These are phyloP conservation scores for Paratinospora sagittata DNA, from an alignment of 164 flowering plant species.

Conservation along the genomic window DNA sequence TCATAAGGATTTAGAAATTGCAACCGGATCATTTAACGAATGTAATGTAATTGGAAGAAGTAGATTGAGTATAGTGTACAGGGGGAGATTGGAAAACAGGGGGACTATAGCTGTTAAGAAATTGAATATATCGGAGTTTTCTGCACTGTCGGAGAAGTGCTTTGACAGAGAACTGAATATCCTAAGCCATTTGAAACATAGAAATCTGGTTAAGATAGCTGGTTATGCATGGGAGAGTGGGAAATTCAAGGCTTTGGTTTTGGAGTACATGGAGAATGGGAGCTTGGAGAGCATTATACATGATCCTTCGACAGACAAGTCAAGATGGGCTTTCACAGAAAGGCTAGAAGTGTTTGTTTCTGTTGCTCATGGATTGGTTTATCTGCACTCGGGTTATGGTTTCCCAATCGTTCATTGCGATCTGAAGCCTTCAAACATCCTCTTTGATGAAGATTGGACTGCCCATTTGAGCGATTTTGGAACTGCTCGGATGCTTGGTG, in stretches of 20 bases:
- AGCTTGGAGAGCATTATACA: slow-evolving; percentile 64
- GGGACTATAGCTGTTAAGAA: slow-evolving; percentile 48
- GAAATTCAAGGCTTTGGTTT: slow-evolving; percentile 63
- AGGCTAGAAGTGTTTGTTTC: slow-evolving; percentile 46
- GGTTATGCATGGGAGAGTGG: slow-evolving; percentile 85
- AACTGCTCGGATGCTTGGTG: slow-evolving; percentile 68
- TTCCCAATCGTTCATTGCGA: slow-evolving; percentile 77
- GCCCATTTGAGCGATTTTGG: slow-evolving; percentile 93
- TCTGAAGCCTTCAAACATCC: slow-evolving; percentile 77
- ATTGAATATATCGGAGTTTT: slow-evolving; percentile 48
- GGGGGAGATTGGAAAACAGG: slow-evolving; percentile 54
- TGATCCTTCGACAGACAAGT: slow-evolving; percentile 24
- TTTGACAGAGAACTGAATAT: slow-evolving; percentile 63
- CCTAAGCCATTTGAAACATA: slow-evolving; percentile 52
- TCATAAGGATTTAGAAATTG: slow-evolving; percentile 41
- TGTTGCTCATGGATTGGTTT: slow-evolving; percentile 56
- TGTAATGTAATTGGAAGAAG: slow-evolving; percentile 54
- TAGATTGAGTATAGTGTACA: slow-evolving; percentile 67
- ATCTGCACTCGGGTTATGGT: slow-evolving; percentile 65
- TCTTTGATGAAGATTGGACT: slow-evolving; percentile 49
- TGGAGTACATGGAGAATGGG: slow-evolving; percentile 80
- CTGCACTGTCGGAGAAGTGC: slow-evolving; percentile 50
- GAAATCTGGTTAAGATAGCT: slow-evolving; percentile 63
- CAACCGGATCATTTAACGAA: slow-evolving; percentile 49
- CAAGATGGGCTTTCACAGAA: slow-evolving; percentile 46